Conservation (phyloP, 129 eudicot genomes). For the Ambrosia trifida region DNA sequence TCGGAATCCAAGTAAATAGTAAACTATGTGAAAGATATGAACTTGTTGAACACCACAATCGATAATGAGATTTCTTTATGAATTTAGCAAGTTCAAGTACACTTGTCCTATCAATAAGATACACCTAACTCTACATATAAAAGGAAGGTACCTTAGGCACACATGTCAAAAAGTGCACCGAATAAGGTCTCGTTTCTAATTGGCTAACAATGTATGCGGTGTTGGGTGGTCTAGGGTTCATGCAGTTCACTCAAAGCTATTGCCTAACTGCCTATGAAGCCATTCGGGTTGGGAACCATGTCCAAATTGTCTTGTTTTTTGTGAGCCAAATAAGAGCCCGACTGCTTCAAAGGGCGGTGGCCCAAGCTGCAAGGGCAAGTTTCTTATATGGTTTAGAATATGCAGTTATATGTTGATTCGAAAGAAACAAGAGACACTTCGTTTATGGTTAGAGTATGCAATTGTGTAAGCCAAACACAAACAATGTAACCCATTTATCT, state of each 20-base stretch:
- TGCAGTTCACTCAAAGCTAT: slow-evolving; percentile 61
- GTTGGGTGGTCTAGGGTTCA: slow-evolving; percentile 35
- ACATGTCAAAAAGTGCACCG: slow-evolving; percentile 7
- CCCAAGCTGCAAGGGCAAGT: slow-evolving; percentile 49
- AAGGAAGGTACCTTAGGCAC: slow-evolving; percentile 11
- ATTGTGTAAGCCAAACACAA: too few species aligned
- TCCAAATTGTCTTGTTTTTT: slow-evolving; percentile 59
- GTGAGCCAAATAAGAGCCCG: slow-evolving; percentile 63
- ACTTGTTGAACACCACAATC: slow-evolving; percentile 19
- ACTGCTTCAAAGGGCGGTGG: slow-evolving; percentile 60
- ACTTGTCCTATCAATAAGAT: slow-evolving; percentile 30
- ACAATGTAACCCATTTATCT: too few species aligned
- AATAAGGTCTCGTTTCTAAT: slow-evolving; percentile 25
- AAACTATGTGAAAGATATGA: slow-evolving; percentile 12
- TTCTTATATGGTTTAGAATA: slow-evolving; percentile 8
- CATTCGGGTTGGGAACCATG: slow-evolving; percentile 74
- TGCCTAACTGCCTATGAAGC: slow-evolving; percentile 92
- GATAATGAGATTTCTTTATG: slow-evolving; percentile 28
- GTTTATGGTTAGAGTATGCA: neutral
- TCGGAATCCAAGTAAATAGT: slow-evolving; percentile 8
- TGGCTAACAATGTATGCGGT: slow-evolving; percentile 18
- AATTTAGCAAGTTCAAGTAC: slow-evolving; percentile 33
- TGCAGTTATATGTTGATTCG: neutral
- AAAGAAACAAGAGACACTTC: neutral
- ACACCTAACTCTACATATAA: slow-evolving; percentile 26